These are phyloP conservation scores for Wickerhamomyces chaumierensis DNA, from an alignment of 805 yeast species.

Conservation along the genomic window DNA sequence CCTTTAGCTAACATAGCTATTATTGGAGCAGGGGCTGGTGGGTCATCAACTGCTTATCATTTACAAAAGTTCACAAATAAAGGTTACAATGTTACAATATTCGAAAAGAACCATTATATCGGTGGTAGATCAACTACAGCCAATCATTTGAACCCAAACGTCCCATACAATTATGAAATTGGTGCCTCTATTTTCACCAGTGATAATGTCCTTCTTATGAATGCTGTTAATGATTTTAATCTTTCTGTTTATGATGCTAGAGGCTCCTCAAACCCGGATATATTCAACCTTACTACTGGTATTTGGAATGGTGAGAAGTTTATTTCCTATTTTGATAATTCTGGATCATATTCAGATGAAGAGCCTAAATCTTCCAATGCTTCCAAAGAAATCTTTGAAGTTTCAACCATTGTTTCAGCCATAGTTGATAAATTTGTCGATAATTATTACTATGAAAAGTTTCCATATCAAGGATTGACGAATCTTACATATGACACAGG, in stretches of 20 bases:
- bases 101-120: slow-evolving; percentile 26
- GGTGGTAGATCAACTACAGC: slow-evolving; percentile 37
- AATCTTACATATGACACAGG: slow-evolving; percentile 11
- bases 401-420: not conserved
- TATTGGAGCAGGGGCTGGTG: slow-evolving; percentile 43
- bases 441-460: slow-evolving; percentile 7
- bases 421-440: not conserved
- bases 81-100: slow-evolving; percentile 28
- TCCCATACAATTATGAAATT: slow-evolving; percentile 23
- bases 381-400: too few species aligned
- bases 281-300: slow-evolving; percentile 16
- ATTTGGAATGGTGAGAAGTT: slow-evolving; percentile 28
- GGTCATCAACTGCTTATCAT: slow-evolving; percentile 35
- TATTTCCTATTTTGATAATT: slow-evolving; percentile 1
- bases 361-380: too few species aligned
- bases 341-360: too few species aligned
- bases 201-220: slow-evolving; percentile 26
- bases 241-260: slow-evolving; percentile 13
- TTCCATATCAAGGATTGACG: slow-evolving; percentile 21
- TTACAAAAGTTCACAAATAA: slow-evolving; percentile 26
- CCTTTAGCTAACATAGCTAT: slow-evolving; percentile 22
- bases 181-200: slow-evolving; percentile 36
- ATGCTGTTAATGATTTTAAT: slow-evolving; percentile 27
- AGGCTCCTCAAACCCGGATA: slow-evolving; percentile 2
- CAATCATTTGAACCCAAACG: slow-evolving; percentile 14